Evolutionary conservation across 73 alveolate genomes (phyloP).

Genomic region (Paramecium caudatum): DNA sequence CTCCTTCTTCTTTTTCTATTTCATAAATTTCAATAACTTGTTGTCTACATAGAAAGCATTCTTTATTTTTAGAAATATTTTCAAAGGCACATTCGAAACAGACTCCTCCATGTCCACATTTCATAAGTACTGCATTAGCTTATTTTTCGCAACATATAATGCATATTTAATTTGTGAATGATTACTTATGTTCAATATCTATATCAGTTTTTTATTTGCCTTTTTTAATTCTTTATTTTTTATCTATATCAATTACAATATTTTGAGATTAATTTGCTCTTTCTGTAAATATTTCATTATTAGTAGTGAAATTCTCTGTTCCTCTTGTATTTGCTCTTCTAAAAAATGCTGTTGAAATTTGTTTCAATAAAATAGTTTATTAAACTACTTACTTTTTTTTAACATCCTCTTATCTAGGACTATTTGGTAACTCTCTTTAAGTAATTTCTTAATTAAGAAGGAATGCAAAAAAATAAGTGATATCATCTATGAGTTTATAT

Average conservation of each 20-base stretch:
- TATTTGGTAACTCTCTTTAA: neutral
- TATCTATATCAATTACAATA: neutral
- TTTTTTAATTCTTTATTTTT: constrained; percentile 9
- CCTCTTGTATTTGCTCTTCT: neutral
- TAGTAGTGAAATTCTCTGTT: neutral
- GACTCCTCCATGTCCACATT: constrained; percentile 80
- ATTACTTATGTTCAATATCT: neutral
- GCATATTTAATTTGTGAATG: constrained; percentile 30
- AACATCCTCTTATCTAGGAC: constrained; percentile 16
- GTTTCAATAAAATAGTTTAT: neutral
- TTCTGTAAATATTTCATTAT: constrained; percentile 53
- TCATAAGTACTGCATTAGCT: constrained; percentile 69
- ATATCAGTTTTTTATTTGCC: neutral
- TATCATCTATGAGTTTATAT: no score
- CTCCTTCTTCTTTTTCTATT: constrained; percentile 28
- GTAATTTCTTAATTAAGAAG: neutral
- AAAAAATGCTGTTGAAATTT: neutral
- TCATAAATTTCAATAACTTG: constrained; percentile 32
- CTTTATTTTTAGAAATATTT: neutral
- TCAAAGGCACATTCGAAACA: constrained; percentile 73
- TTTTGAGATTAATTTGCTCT: constrained; percentile 41
- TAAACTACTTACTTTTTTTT: neutral
- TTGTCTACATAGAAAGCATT: constrained; percentile 55
- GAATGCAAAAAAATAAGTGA: neutral
- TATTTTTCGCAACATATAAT: constrained; percentile 62